phyloP scores from a whole-genome alignment of 1,139 yeast species.

The Zygotorulaspora mrakii region DNA sequence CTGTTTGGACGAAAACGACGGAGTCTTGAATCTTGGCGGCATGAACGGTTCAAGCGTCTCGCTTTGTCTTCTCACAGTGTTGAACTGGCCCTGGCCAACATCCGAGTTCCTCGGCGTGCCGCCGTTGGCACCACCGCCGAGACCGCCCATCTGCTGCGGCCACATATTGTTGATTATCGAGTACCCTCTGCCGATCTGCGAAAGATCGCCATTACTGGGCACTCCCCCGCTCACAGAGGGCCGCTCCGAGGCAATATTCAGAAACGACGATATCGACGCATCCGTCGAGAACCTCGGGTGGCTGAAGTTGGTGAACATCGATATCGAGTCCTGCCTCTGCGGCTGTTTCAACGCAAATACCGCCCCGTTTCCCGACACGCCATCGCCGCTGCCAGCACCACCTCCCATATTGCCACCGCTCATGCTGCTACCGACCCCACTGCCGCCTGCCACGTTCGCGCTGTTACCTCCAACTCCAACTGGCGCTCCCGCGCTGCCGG shows the following conservation, averaged over 20 bases:
- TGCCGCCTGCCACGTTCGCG: too few relatives aligned
- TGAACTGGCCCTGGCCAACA: conserved; percentile 19
- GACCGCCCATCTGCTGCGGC: conserved; percentile 14
- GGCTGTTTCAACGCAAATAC: conserved; percentile 6
- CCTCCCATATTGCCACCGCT: neutral
- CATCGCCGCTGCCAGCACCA: neutral
- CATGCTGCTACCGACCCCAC: neutral
- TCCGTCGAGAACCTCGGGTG: conserved; percentile 31
- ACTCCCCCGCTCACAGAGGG: conserved; percentile 16
- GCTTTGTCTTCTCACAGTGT: conserved; percentile 39
- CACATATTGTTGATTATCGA: conserved; percentile 38
- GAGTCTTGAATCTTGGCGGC: conserved; percentile 37
- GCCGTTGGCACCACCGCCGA: conserved; percentile 10
- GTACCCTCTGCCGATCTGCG: conserved; percentile 37
- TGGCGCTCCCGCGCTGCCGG: neutral
- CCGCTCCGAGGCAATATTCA: conserved; percentile 20
- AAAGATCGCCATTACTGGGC: conserved; percentile 17
- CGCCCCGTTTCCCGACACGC: neutral
- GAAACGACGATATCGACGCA: conserved; percentile 25
- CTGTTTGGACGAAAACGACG: conserved; percentile 29
- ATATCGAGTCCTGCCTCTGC: conserved; percentile 27
- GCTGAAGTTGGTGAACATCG: conserved; percentile 30
- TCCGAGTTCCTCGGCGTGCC: conserved; percentile 15
- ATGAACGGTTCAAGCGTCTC: conserved; percentile 46
- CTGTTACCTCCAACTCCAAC: too few relatives aligned